Conservation (phyloP, 208 protist genomes). For the Acanthamoeba castellanii region DNA sequence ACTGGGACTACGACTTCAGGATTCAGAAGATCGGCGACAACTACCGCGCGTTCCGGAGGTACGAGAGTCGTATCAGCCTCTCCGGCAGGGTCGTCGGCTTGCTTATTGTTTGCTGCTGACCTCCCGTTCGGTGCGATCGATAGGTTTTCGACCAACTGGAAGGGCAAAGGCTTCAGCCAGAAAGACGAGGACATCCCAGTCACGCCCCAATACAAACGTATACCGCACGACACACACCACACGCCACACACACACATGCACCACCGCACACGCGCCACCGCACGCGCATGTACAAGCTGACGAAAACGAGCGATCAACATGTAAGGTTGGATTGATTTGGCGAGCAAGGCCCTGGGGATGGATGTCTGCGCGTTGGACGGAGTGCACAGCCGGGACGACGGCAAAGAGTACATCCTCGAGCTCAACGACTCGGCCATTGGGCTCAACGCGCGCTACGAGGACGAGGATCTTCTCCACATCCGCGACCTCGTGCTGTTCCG, state of each 20-base stretch:
- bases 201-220: not conserved
- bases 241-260: not conserved
- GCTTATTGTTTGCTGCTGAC: too few species aligned
- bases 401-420: conserved; percentile 41
- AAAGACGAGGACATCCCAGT: conserved; percentile 39
- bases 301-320: not conserved
- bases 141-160: conserved; percentile 26
- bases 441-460: not conserved
- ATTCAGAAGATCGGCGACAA: conserved; percentile 59
- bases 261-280: not conserved
- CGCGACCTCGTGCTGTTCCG: not conserved
- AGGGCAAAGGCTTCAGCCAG: conserved; percentile 33
- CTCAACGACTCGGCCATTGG: conserved; percentile 37
- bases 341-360: conserved; percentile 1
- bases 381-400: not conserved
- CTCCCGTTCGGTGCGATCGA: not conserved
- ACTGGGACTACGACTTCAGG: conserved; percentile 56
- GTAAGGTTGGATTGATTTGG: conserved; percentile 13
- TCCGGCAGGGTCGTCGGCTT: too few species aligned
- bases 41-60: not conserved
- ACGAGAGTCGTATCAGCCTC: not conserved
- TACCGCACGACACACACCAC: too few species aligned
- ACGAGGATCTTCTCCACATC: not conserved
- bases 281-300: not conserved
- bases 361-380: conserved; percentile 34